These are phyloP conservation scores for Phalaenopsis aphrodite DNA, from an alignment of 106 monocot species.

Conservation along the genomic window DNA sequence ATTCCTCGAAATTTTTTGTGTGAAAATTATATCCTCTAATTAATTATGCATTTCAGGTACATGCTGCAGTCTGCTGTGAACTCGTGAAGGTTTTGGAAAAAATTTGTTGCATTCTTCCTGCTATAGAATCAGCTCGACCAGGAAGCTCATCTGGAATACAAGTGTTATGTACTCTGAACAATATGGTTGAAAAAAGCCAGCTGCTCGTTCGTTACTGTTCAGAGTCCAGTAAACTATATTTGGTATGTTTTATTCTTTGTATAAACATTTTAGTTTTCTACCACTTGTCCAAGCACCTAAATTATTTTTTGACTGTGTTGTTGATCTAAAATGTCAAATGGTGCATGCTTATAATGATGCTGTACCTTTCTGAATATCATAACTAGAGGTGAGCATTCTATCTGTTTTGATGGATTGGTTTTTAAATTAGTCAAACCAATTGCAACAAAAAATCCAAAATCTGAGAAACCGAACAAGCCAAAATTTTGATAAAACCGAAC, in stretches of 20 bases:
- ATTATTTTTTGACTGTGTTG: neutral
- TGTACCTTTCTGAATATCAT: neutral
- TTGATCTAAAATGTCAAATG: neutral
- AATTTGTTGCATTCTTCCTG: conserved; percentile 50
- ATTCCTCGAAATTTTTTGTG: neutral
- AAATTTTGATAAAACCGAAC: no score
- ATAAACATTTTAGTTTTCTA: neutral
- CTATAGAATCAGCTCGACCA: conserved; percentile 77
- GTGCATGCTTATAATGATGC: neutral
- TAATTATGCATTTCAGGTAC: conserved; percentile 28
- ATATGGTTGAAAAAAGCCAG: conserved; percentile 54
- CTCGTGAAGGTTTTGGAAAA: conserved; percentile 47
- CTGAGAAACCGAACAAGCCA: no score
- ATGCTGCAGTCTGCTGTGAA: conserved; percentile 53
- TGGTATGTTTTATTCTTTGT: conserved; percentile 36
- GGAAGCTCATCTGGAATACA: conserved; percentile 67
- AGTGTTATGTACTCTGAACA: conserved; percentile 61
- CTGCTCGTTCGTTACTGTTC: conserved; percentile 57
- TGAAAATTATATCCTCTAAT: neutral
- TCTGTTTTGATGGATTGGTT: no score
- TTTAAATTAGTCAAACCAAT: no score
- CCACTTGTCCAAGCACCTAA: neutral
- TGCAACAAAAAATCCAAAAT: no score
- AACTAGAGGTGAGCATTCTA: neutral
- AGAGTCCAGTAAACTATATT: conserved; percentile 82